phyloP scores from a whole-genome alignment of 495 filamentous ascomycete species.

The Thermochaetoides thermophila region DNA sequence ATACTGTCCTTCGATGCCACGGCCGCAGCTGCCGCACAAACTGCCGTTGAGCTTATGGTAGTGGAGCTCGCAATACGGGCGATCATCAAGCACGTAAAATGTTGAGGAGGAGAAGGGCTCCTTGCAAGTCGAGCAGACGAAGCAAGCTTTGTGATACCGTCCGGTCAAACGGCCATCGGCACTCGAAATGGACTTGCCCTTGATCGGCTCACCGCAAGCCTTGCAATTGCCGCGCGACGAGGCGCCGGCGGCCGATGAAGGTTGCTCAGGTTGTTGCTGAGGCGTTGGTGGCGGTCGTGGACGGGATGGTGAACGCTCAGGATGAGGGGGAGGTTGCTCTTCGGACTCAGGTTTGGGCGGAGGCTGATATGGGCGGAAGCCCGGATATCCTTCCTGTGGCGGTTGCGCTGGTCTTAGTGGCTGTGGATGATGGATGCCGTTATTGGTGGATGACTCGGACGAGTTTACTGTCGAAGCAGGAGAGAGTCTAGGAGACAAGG shows the following conservation, averaged over 20 bases:
- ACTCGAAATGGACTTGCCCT: slow-evolving; percentile 83
- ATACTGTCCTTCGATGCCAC: slow-evolving; percentile 87
- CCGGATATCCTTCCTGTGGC: too few species aligned
- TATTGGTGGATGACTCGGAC: too few species aligned
- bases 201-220: slow-evolving; percentile 63
- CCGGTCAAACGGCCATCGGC: slow-evolving; percentile 89
- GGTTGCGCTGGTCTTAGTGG: too few species aligned
- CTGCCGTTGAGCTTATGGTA: slow-evolving; percentile 87
- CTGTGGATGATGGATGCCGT: too few species aligned
- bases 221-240: slow-evolving; percentile 58
- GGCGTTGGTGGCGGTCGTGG: neutral
- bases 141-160: slow-evolving; percentile 85
- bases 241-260: slow-evolving; percentile 7
- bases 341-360: too few species aligned
- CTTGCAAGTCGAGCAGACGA: slow-evolving; percentile 75
- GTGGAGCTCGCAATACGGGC: slow-evolving; percentile 81
- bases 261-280: neutral
- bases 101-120: slow-evolving; percentile 74
- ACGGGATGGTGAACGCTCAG: neutral
- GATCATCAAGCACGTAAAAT: slow-evolving; percentile 81
- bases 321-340: neutral
- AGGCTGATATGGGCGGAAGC: too few species aligned
- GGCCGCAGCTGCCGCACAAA: slow-evolving; percentile 62
- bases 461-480: too few species aligned
- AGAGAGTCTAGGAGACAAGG: too few species aligned